phyloP scores from a whole-genome alignment of 164 flowering plant genomes.

The Vitis riparia region DNA sequence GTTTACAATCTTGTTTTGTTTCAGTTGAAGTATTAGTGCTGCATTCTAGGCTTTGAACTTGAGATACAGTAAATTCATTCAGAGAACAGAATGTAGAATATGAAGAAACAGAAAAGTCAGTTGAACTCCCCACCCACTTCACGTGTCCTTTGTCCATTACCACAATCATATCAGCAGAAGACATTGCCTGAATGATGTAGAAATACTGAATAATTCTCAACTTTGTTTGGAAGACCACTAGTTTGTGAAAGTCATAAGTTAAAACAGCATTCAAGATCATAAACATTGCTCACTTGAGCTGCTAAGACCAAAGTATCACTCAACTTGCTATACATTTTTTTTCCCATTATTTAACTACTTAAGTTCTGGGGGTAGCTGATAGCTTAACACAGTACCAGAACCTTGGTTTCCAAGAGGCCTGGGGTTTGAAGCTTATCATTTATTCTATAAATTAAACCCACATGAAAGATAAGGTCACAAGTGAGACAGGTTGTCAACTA shows the following conservation, averaged over 20 bases:
- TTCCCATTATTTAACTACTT: too few species aligned
- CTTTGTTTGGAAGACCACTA: neutral
- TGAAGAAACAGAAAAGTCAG: slow-evolving; percentile 48
- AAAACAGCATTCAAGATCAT: neutral
- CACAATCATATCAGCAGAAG: slow-evolving; percentile 72
- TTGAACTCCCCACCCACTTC: slow-evolving; percentile 69
- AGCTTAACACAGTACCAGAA: too few species aligned
- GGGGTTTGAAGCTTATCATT: too few species aligned
- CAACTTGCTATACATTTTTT: too few species aligned
- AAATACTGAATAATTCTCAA: neutral
- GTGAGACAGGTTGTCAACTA: too few species aligned
- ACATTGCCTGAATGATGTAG: slow-evolving; percentile 60
- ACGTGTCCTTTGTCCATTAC: slow-evolving; percentile 83
- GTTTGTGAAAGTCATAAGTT: neutral
- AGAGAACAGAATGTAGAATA: slow-evolving; percentile 37
- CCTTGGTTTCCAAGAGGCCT: too few species aligned
- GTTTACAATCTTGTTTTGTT: slow-evolving; percentile 12
- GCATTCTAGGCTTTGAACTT: slow-evolving; percentile 20
- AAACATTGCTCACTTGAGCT: too few species aligned
- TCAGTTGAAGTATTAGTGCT: slow-evolving; percentile 14
- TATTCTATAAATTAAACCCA: too few species aligned
- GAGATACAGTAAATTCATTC: slow-evolving; percentile 29
- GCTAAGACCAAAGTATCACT: too few species aligned
- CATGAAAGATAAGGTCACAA: too few species aligned
- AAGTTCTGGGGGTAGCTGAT: too few species aligned